Percentiles rank a stretch among this genome's conserved stretches.
Evolutionary conservation across 148 eudicot genomes (phyloP).

Genomic region (Pouteria glomerata): DNA sequence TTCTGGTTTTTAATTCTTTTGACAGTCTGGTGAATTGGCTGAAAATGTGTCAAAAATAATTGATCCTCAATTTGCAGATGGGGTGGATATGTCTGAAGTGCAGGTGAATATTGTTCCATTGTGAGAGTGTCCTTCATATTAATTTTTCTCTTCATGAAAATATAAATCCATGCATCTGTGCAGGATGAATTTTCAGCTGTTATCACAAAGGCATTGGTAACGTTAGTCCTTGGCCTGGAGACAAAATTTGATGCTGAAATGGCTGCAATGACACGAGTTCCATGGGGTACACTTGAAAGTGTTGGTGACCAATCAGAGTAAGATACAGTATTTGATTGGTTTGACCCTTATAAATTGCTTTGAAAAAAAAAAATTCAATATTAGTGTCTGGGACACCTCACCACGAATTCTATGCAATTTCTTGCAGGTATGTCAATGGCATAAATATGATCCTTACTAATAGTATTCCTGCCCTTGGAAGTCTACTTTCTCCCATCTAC

Average conservation of each 20-base stretch:
- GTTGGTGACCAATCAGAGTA: conserved; percentile 99
- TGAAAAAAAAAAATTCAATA: too few species aligned
- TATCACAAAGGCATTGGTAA: conserved; percentile 77
- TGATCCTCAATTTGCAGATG: conserved; percentile 61
- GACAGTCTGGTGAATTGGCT: conserved; percentile 91
- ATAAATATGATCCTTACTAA: conserved; percentile 70
- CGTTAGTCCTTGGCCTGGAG: conserved; percentile 93
- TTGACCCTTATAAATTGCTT: too few species aligned
- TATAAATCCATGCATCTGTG: conserved; percentile 13
- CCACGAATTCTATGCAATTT: conserved; percentile 10
- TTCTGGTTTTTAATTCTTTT: conserved; percentile 4
- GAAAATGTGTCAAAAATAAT: conserved; percentile 84
- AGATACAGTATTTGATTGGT: conserved; percentile 18
- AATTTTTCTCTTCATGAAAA: conserved; percentile 1
- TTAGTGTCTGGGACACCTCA: conserved; percentile 2
- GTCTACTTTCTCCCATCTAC: conserved; percentile 82
- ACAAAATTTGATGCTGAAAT: conserved; percentile 94
- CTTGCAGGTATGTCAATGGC: conserved; percentile 77
- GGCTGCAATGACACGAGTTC: conserved; percentile 97
- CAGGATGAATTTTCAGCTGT: conserved; percentile 98
- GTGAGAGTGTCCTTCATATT: background rate
- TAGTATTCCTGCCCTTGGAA: conserved; percentile 86
- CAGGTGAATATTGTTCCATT: conserved; percentile 46
- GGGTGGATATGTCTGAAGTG: conserved; percentile 90
- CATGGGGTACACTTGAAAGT: conserved; percentile 96